These are phyloP conservation scores for Juglanconis oblonga DNA, from an alignment of 2,329 filamentous ascomycete species.

Conservation along the genomic window DNA sequence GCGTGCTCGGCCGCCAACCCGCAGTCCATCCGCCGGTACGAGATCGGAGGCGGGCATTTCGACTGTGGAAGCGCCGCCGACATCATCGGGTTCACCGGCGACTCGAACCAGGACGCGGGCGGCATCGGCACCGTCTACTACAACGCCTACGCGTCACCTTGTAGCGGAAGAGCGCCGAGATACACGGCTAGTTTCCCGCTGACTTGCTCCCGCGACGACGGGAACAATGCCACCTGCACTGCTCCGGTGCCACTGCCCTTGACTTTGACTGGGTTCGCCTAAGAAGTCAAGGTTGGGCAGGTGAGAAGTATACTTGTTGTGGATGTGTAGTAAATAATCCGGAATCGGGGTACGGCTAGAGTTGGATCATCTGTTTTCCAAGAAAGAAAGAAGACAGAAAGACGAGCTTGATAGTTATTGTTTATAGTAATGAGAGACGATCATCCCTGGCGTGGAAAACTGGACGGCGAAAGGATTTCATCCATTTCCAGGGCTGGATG, in stretches of 20 bases:
- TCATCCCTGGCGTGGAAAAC: too few species aligned
- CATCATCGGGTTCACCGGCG: constrained; percentile 4
- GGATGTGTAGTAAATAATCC: too few species aligned
- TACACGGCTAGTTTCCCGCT: constrained; percentile 12
- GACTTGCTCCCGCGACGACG: constrained; percentile 8
- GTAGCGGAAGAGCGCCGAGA: not conserved
- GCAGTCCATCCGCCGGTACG: not conserved
- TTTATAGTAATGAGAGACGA: too few species aligned
- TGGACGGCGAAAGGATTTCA: too few species aligned
- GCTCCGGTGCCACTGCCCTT: constrained; percentile 9
- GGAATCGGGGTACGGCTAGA: too few species aligned
- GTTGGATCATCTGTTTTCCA: too few species aligned
- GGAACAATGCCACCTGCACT: constrained; percentile 13
- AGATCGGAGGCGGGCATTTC: constrained; percentile 9
- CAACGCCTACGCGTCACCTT: not conserved
- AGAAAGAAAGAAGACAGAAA: too few species aligned
- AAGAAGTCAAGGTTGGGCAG: not conserved
- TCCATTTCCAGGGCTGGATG: too few species aligned
- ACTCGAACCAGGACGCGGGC: constrained; percentile 6
- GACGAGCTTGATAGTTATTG: too few species aligned
- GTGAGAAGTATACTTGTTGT: too few species aligned
- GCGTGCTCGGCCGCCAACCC: not conserved
- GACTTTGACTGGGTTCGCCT: not conserved
- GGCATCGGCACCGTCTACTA: not conserved
- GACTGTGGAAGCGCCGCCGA: constrained; percentile 6